Base-by-base conservation (phyloP, 257 asterid genomes). In the Schizonepeta tenuifolia region DNA sequence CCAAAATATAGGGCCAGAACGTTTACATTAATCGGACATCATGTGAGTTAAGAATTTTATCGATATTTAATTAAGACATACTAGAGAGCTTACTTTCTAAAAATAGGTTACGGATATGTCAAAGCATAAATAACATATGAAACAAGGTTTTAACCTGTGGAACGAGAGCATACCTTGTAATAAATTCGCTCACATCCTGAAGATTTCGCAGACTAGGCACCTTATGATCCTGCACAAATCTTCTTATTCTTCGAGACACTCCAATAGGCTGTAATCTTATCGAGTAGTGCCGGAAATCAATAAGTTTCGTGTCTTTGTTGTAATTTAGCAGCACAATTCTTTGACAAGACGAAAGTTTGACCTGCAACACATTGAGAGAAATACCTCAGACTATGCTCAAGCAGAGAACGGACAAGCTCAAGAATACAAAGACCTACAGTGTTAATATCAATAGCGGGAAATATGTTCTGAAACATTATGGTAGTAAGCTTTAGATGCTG, bases 201-300 rank as follows among this genome's bases (percentile, higher is more conserved):
- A 95, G 92, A 78, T 70, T 86, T 75, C 91, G 87, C 78, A 95
- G 84, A 83, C 92, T 82, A 63, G 99, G 97, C 77, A 87, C 96
- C 74, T 90, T 86, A 75, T 86, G 99, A 73, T 83, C 90, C 86
- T 90, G 99, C 72, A 95, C 98, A 82, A 95, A 88, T 80, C 90
- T 90, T 74, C 98, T 81, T 74, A 95, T 78, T 77, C 90, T 84
- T 44, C 96, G 91, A 2, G 98, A 87, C 44, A 92, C 96, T n/a
- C 93, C 98, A 69, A 92, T 77, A 58, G 99, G 99, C 82, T 92
- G 98, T 81, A 92, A 82, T 83, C 96, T 87, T 80, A 95, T 82
- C 9, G 99, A 95, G 81, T 88, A 92, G 77, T 95, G 98, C 49
- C 98, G 88, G 67, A 92, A 87, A 76, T 95, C 99, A 76, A 95